Percentiles rank a stretch among this genome's conserved stretches.
These are phyloP conservation scores for Sphaerulina vaccinii DNA, from an alignment of 2,329 filamentous ascomycete species.

Conservation along the genomic window DNA sequence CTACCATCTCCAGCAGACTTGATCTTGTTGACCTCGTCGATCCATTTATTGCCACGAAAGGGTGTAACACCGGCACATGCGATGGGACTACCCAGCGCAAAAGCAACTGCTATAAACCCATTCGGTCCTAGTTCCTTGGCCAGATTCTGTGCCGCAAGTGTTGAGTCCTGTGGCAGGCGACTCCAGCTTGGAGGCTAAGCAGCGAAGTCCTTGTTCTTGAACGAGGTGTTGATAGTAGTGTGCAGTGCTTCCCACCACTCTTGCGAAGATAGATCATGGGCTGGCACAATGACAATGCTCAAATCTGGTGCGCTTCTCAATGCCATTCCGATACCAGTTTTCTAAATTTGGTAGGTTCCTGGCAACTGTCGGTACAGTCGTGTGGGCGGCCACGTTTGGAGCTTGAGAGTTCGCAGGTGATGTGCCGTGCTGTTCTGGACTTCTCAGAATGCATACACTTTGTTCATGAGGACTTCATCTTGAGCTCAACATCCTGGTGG, in stretches of 20 bases:
- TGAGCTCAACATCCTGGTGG: too few relatives aligned
- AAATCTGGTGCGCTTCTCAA: neutral
- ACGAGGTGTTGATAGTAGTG: conserved; percentile 23
- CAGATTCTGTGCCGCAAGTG: conserved; percentile 19
- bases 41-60: conserved; percentile 28
- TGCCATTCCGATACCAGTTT: too few relatives aligned
- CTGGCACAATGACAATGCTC: conserved; percentile 17
- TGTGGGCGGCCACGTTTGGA: too few relatives aligned
- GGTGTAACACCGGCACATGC: conserved; percentile 27
- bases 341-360: too few relatives aligned
- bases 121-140: conserved; percentile 24
- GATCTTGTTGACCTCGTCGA: conserved; percentile 13
- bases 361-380: too few relatives aligned
- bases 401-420: too few relatives aligned
- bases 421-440: too few relatives aligned
- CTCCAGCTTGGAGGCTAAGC: conserved; percentile 29
- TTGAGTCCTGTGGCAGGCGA: conserved; percentile 23
- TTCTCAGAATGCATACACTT: too few relatives aligned
- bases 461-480: too few relatives aligned
- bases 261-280: conserved; percentile 17
- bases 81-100: conserved; percentile 20
- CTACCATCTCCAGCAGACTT: neutral
- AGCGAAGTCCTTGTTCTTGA: conserved; percentile 22
- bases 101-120: conserved; percentile 21
- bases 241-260: conserved; percentile 28